These are phyloP conservation scores for Diaporthe citri DNA, from an alignment of 2,329 filamentous ascomycete species.

Conservation along the genomic window DNA sequence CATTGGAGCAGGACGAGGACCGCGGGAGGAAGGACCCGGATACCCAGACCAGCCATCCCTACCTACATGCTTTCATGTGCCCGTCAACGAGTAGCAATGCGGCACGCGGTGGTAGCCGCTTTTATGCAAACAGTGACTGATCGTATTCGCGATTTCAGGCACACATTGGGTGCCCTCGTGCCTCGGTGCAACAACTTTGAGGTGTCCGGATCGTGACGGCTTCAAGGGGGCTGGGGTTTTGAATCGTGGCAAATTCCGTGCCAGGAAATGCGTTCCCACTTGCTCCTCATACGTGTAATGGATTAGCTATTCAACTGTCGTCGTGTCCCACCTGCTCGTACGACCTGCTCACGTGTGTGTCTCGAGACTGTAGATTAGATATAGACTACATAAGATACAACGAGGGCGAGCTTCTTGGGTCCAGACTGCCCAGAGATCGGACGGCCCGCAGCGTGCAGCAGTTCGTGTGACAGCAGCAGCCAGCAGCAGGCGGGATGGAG, in stretches of 20 bases:
- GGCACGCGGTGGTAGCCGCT: no score
- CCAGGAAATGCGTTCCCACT: neutral
- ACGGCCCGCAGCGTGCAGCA: neutral
- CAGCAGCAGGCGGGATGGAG: neutral
- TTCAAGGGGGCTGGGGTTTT: no score
- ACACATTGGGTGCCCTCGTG: neutral
- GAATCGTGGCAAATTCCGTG: neutral
- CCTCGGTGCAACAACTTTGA: neutral
- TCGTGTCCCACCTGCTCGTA: no score
- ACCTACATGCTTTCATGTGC: neutral
- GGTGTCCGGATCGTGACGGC: neutral
- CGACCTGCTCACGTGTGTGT: neutral
- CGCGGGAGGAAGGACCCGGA: neutral
- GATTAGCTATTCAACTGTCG: neutral
- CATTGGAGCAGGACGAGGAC: neutral
- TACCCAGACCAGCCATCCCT: neutral
- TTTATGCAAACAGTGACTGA: neutral
- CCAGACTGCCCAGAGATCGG: neutral
- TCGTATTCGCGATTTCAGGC: slow-evolving; percentile 17
- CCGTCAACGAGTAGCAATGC: neutral
- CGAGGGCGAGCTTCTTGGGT: neutral
- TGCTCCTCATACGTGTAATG: neutral
- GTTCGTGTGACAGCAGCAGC: neutral
- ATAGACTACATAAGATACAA: neutral
- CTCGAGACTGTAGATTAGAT: neutral